phyloP scores from a whole-genome alignment of 805 yeast species.

The Saccharomycopsis sp. region DNA sequence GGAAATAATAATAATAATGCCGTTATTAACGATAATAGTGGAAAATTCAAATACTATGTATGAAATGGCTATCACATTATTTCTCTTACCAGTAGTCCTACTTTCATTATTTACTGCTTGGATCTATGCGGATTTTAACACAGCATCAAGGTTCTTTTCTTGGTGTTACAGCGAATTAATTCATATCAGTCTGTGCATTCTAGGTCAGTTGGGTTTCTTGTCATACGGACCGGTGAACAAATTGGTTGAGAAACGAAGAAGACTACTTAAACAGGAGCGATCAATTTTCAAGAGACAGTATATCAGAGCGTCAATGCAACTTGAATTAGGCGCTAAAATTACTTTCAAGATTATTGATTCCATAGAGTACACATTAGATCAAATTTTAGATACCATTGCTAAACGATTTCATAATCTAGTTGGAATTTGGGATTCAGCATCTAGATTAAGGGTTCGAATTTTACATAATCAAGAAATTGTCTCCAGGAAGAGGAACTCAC shows the following conservation, averaged over 20 bases:
- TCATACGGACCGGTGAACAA: conserved; percentile 16
- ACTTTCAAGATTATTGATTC: neutral
- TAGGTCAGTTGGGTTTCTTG: conserved; percentile 19
- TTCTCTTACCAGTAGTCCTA: conserved; percentile 15
- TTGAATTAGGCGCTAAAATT: neutral
- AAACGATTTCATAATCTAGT: neutral
- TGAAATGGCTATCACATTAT: neutral
- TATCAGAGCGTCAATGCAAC: conserved; percentile 5
- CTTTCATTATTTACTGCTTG: conserved; percentile 3
- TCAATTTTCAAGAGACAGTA: neutral
- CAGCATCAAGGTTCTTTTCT: neutral
- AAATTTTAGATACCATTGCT: neutral
- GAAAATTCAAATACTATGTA: no score
- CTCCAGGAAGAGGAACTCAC: neutral
- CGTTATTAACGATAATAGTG: conserved; percentile 18
- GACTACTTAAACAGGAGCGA: neutral
- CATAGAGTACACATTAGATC: neutral
- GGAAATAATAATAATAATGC: no score
- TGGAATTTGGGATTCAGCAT: conserved; percentile 11
- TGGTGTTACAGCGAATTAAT: conserved; percentile 7
- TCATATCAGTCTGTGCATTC: conserved; percentile 21
- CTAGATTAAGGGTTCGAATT: conserved; percentile 6
- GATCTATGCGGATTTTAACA: conserved; percentile 9
- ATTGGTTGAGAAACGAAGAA: conserved; percentile 1
- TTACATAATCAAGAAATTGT: neutral